A percentile compares a stretch with the other conserved stretches of the same genome.
Conservation (phyloP, 2,329 filamentous ascomycete genomes). For the Bipolaris victoriae region DNA sequence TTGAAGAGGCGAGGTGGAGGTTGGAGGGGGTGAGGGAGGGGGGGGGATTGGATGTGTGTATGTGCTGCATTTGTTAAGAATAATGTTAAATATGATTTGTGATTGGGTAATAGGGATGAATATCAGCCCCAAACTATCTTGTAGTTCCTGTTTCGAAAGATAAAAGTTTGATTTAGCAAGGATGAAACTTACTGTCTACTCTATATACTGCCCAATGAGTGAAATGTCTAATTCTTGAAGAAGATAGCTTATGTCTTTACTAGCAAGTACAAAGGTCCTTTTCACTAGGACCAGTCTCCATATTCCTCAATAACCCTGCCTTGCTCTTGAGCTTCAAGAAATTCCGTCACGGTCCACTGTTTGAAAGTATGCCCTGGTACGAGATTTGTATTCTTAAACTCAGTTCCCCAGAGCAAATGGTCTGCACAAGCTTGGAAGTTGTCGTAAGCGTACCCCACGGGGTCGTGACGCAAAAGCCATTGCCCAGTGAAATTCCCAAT, state of each 20-base stretch:
- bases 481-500: neutral
- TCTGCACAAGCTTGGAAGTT: neutral
- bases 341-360: neutral
- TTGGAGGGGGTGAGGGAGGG: slow-evolving; percentile 6
- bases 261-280: neutral
- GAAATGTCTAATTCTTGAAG: neutral
- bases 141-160: too few relatives aligned
- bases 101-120: too few relatives aligned
- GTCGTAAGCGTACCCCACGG: neutral
- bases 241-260: neutral
- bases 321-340: neutral
- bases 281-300: neutral
- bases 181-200: too few relatives aligned
- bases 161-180: too few relatives aligned
- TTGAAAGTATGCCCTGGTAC: neutral
- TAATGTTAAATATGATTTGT: too few relatives aligned
- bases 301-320: neutral
- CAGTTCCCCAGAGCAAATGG: neutral
- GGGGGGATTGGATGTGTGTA: too few relatives aligned
- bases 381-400: neutral
- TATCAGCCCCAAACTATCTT: too few relatives aligned
- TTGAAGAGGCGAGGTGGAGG: slow-evolving; percentile 10
- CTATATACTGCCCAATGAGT: too few relatives aligned
- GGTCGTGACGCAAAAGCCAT: neutral
- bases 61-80: too few relatives aligned